Base-by-base conservation (phyloP, 1,139 yeast genomes). In the Hanseniaspora gamundiae region DNA sequence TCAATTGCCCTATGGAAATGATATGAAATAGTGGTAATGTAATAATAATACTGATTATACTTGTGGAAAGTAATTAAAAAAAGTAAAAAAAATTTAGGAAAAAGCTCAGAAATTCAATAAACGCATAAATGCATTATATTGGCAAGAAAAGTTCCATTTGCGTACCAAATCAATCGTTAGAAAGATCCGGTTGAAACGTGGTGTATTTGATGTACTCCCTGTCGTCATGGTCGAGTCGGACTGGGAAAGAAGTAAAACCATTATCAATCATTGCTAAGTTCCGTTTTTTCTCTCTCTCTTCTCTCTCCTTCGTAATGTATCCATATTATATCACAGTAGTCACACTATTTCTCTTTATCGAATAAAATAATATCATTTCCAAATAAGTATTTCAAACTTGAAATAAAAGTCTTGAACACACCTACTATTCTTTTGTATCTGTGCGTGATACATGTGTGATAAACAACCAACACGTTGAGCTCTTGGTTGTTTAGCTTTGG, bases 221-320 rank as follows among this genome's bases (percentile, higher is more conserved):
- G 79, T 80, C 87, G 85, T 80, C 91, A 81, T 79, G 79, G 88
- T 81, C 91, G 87, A 76, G 66, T 78, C 84, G 74, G 91, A 80
- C 85, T 76, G 82, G 87, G 88, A 81, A 81, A 80, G 88, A 80
- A 77, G 82, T 56, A 51, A 60, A 64, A 65, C 65, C 70, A 60
- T 57, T 64, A 52, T 66, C 70, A 44, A 65, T 66, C 70, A 62
- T 48, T 51, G 65, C 62, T 58, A 53, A 44, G n/a, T n/a, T n/a
- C n/a, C n/a, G n/a, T n/a, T n/a, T n/a, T 33, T n/a, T 26, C 3
- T 22, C 3, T 24, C 9, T 24, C 9, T 7, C 9, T 24, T 24
- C 9, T 24, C 9, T 24, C 9, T 24, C 26, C 26, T 24, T 24
- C 26, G 16, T 14, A 29, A 35, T 30, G 16, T 9, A 19, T 33